phyloP scores from a whole-genome alignment of 2,329 filamentous ascomycete genomes.

The Aaosphaeria arxii region DNA sequence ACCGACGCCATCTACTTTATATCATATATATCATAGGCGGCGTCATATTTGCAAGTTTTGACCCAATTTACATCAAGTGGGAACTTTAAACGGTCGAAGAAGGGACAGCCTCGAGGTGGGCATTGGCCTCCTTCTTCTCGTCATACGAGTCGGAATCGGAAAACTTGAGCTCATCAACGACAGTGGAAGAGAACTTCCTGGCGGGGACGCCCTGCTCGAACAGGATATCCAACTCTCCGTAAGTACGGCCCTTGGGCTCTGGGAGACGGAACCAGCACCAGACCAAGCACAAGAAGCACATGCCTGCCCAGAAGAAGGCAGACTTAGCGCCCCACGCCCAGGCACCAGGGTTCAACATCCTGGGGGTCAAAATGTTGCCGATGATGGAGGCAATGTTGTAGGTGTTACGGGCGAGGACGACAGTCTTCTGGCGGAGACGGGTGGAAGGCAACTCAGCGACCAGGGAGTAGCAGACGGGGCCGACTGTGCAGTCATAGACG shows the following conservation, averaged over 20 bases:
- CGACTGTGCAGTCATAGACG: slow-evolving; percentile 81
- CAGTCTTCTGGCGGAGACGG: slow-evolving; percentile 84
- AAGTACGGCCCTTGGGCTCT: slow-evolving; percentile 74
- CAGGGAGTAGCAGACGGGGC: slow-evolving; percentile 85
- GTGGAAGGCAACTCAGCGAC: slow-evolving; percentile 81
- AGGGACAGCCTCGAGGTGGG: slow-evolving; percentile 6
- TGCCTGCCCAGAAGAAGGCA: slow-evolving; percentile 82
- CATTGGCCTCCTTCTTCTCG: slow-evolving; percentile 5
- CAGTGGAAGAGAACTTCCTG: slow-evolving; percentile 25
- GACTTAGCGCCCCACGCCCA: slow-evolving; percentile 72
- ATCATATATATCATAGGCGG: neutral
- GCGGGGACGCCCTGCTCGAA: slow-evolving; percentile 56
- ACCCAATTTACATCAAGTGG: neutral
- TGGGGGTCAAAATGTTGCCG: slow-evolving; percentile 51
- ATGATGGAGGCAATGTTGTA: slow-evolving; percentile 77
- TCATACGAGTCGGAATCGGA: slow-evolving; percentile 9
- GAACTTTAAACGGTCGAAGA: neutral
- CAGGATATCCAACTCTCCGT: slow-evolving; percentile 76
- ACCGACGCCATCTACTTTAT: neutral
- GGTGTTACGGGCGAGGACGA: slow-evolving; percentile 76
- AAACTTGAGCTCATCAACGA: slow-evolving; percentile 20
- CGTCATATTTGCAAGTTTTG: neutral
- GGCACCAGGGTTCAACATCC: slow-evolving; percentile 34
- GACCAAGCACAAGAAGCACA: slow-evolving; percentile 73
- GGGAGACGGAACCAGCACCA: slow-evolving; percentile 77